Evolutionary conservation across 1,284 basidiomycete genomes (phyloP), one percentile per base, ranked within the genome.

Genomic region (Veloboletus limbatus): DNA sequence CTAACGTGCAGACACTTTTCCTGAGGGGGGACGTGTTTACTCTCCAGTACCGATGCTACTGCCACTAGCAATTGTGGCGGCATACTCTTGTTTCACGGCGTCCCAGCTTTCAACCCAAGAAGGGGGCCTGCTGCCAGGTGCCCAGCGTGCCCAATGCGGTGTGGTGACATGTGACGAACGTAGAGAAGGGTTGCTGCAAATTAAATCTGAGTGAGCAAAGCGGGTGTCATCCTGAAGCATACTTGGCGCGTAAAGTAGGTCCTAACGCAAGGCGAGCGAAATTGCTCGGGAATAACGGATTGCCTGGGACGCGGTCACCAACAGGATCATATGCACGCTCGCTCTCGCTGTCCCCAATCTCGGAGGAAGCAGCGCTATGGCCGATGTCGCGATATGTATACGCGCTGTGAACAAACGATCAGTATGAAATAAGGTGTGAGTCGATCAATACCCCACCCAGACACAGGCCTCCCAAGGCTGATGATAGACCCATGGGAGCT

Each of bases 271-370:
- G 65, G 46, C 76, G 72, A 31, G 83, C 77, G 63, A 87, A 87
- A 59, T 74, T 78, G 49, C 73, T 81, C 9, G 79, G 82, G 65
- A 87, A 87, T 10, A 86, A 65, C 8, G 85, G 84, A 51, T 79
- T 76, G 1, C 82, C 82, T 1, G 79, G 76, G 1, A 66, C 67
- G 13, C 82, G 74, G 55, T 84, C 79, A 11, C 71, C 75, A 4
- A 73, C 64, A 5, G 65, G 65, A 53, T 76, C 63, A 51, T 74
- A 71, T 25, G 53, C 54, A 10, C 56, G 59, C 21, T 63, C 61
- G 24, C 47, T 59, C 32, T 65, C 65, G 20, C 24, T 53, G 28
- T 63, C 65, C 45, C 50, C 65, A 26, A 56, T 25, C 46, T 66
- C 54, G 14, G 64, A 63, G 27, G 52, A 44, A 20, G 43, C 20